Conservation (phyloP, 2,329 filamentous ascomycete species). For the Coniella lustricola region DNA sequence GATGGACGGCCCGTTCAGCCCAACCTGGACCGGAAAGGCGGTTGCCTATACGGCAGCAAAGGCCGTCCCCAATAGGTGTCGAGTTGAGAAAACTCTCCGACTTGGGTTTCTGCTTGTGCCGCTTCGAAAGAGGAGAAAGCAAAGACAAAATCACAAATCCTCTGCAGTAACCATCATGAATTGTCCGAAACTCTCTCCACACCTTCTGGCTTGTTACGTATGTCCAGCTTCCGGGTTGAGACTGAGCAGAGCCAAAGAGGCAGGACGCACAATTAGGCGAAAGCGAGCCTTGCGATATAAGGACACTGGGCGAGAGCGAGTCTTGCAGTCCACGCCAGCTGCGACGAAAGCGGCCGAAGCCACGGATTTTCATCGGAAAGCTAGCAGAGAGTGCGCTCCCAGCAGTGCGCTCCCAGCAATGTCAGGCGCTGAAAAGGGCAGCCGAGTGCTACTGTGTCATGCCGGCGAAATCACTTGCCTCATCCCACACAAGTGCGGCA, state of each 20-base stretch:
- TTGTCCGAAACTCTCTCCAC: not conserved
- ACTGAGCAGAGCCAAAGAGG: not conserved
- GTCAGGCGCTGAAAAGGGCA: conserved; percentile 2
- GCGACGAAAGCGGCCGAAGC: too few relatives aligned
- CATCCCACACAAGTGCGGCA: not conserved
- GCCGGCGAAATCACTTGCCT: not conserved
- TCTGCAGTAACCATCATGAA: not conserved
- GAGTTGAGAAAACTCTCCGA: not conserved
- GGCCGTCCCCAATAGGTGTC: not conserved
- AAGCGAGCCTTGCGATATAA: not conserved
- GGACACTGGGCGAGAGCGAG: not conserved
- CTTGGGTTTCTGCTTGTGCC: not conserved
- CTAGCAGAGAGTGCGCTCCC: not conserved
- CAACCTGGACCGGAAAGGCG: not conserved
- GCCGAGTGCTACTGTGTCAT: not conserved
- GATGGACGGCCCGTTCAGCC: not conserved
- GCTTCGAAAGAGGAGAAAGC: not conserved
- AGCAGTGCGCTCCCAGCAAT: not conserved
- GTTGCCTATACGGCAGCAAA: not conserved
- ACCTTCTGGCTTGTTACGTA: not conserved
- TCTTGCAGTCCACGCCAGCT: too few relatives aligned
- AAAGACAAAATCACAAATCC: not conserved
- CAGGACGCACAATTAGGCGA: not conserved
- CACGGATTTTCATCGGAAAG: too few relatives aligned
- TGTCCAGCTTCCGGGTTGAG: not conserved